phyloP scores from a whole-genome alignment of 2,329 filamentous ascomycete genomes.

The Beauveria brongniartii region DNA sequence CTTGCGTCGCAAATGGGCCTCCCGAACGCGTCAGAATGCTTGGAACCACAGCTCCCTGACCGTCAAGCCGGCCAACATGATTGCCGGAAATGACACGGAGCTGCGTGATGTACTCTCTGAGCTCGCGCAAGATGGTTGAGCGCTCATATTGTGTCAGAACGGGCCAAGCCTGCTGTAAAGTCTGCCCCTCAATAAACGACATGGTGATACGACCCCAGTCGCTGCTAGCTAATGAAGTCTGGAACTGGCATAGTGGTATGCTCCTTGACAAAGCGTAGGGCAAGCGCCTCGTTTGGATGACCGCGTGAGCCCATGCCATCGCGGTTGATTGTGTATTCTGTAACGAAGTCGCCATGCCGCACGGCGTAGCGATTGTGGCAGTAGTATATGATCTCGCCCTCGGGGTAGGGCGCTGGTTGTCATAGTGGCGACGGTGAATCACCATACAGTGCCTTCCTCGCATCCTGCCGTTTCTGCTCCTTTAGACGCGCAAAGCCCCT shows the following conservation, averaged over 20 bases:
- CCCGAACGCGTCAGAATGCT: constrained; percentile 18
- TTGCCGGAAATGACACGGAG: constrained; percentile 15
- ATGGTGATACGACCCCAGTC: constrained; percentile 21
- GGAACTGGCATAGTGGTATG: constrained; percentile 21
- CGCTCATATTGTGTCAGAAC: constrained; percentile 13
- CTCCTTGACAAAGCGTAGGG: constrained; percentile 15
- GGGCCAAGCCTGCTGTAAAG: constrained; percentile 18
- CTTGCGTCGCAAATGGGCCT: constrained; percentile 15
- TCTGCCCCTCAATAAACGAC: constrained; percentile 20
- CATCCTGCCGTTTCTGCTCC: background rate
- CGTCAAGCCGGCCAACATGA: constrained; percentile 17
- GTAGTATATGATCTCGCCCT: constrained; percentile 16
- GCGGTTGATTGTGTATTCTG: constrained; percentile 15
- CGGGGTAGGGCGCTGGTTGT: constrained; percentile 15
- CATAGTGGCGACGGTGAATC: background rate
- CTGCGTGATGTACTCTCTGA: constrained; percentile 17
- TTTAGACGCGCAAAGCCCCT: background rate
- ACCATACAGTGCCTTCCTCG: background rate
- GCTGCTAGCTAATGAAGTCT: constrained; percentile 17
- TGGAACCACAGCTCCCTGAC: constrained; percentile 17
- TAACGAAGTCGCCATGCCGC: constrained; percentile 15
- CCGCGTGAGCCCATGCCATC: constrained; percentile 15
- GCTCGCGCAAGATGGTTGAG: constrained; percentile 14
- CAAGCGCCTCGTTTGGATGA: constrained; percentile 16
- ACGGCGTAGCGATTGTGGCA: constrained; percentile 5